Percentiles rank a stretch among this genome's conserved stretches.
Evolutionary conservation across 192 early-diverging fungal genomes (phyloP).

Genomic region (Coemansia sp.): DNA sequence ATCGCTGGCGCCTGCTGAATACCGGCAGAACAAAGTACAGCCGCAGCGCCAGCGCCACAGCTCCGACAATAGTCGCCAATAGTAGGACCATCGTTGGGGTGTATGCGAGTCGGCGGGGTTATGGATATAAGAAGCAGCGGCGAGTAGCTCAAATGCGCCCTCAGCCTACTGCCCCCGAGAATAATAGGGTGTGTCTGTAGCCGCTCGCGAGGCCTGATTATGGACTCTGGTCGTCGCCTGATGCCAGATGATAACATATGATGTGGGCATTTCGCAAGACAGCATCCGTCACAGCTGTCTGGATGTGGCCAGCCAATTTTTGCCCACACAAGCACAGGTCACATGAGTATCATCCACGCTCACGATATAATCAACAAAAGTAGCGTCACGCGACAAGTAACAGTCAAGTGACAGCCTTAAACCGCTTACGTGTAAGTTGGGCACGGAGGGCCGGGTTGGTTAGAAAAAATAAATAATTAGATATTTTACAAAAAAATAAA

Average conservation of each 20-base stretch:
- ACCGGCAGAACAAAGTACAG: slow-evolving; percentile 43
- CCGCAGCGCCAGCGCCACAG: slow-evolving; percentile 18
- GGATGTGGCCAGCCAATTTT: neutral
- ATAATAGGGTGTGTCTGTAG: neutral
- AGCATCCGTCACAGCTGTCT: neutral
- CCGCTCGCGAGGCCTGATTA: neutral
- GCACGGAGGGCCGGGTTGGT: neutral
- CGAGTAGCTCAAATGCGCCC: too few species aligned
- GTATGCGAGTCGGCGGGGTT: neutral
- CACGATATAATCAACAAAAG: neutral
- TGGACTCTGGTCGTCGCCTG: neutral
- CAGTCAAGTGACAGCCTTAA: neutral
- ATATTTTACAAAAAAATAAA: slow-evolving; percentile 8
- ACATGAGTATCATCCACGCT: neutral
- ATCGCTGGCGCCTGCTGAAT: slow-evolving; percentile 10
- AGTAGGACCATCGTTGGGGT: neutral
- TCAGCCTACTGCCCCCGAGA: neutral
- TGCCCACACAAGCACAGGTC: neutral
- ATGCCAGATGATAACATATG: neutral
- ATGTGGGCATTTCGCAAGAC: neutral
- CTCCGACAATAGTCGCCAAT: slow-evolving; percentile 3
- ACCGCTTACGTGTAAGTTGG: neutral
- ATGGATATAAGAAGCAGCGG: neutral
- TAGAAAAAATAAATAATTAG: neutral
- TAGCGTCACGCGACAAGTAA: neutral